Conservation (phyloP, 2,329 filamentous ascomycete species). For the Penicillium sp. region DNA sequence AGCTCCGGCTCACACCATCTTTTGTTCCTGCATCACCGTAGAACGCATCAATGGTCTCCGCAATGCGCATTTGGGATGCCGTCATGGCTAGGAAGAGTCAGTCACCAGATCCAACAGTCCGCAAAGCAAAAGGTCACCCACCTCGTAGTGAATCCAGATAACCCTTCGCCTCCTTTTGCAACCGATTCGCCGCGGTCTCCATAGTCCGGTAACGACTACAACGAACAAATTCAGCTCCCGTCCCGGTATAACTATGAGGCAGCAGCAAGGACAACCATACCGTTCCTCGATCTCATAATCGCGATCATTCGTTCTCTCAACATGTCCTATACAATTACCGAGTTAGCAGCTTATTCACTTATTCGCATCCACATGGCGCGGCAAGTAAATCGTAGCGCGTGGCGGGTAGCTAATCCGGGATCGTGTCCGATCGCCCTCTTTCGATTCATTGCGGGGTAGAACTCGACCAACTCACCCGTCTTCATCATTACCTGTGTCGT, state of each 20-base stretch:
- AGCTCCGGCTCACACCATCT: conserved; percentile 92
- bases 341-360: not conserved
- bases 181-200: conserved; percentile 85
- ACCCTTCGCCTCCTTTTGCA: conserved; percentile 97
- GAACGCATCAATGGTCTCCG: conserved; percentile 98
- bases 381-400: not conserved
- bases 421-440: conserved; percentile 1
- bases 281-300: conserved; percentile 98
- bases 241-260: not conserved
- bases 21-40: conserved; percentile 94
- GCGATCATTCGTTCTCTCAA: conserved; percentile 97
- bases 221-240: conserved; percentile 19
- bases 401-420: not conserved
- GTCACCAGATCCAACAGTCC: not conserved
- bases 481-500: conserved; percentile 99
- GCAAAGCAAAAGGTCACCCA: conserved; percentile 36
- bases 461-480: conserved; percentile 59
- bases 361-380: not conserved
- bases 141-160: conserved; percentile 94
- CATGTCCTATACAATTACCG: conserved; percentile 63
- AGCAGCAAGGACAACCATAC: conserved; percentile 42
- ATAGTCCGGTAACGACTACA: conserved; percentile 92
- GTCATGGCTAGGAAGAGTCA: conserved; percentile 74
- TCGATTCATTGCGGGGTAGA: conserved; percentile 20
- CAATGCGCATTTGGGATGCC: conserved; percentile 97